Evolutionary conservation across 2,329 filamentous ascomycete species (phyloP), one percentile per base, ranked within the genome.

Genomic region (Fusarium mexicanum): DNA sequence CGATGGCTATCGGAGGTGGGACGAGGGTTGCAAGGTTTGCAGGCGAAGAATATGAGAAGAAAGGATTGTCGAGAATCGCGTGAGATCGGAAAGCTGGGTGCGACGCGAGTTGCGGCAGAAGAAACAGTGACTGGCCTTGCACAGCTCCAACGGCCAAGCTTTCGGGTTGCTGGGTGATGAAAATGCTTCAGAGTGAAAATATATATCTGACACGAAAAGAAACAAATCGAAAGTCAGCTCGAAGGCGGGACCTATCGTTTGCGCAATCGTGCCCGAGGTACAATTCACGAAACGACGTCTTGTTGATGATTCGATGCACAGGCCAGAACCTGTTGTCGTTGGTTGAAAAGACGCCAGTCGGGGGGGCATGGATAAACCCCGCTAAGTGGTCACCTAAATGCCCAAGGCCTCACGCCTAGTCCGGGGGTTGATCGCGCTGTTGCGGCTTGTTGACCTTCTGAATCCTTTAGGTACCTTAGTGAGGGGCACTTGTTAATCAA

Each of bases 241-340:
- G 24, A 59, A 57, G 64, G 61, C 63, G 64, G 62, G 48, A 51
- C 31, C 48, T 65, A 44, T 51, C 67, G 63, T 68, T 75, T 69
- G 70, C 69, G 72, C 73, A 69, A 61, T 40, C 47, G 64, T 64
- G 59, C 33, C 51, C 33, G 20, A 57, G 64, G 59, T 65, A 62
- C 66, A 71, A 67, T 70, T 77, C 71, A 71, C 73, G 47, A 67
- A 73, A 55, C 64, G 69, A 76, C 67, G 61, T 71, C 60, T 55
- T 58, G 67, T 75, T 64, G 55, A 76, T 78, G 76, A 77, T 78
- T 76, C 66, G 71, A 75, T 76, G 74, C 73, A 71, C 72, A 69
- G 63, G 64, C 66, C 65, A 72, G 65, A 69, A 67, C 59, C 64
- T 50, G 54, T 61, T 59, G 64, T 68, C 61, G 64, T 73, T 78